Conservation (phyloP, 2,329 filamentous ascomycete species). For the Exophiala oligosperma region DNA sequence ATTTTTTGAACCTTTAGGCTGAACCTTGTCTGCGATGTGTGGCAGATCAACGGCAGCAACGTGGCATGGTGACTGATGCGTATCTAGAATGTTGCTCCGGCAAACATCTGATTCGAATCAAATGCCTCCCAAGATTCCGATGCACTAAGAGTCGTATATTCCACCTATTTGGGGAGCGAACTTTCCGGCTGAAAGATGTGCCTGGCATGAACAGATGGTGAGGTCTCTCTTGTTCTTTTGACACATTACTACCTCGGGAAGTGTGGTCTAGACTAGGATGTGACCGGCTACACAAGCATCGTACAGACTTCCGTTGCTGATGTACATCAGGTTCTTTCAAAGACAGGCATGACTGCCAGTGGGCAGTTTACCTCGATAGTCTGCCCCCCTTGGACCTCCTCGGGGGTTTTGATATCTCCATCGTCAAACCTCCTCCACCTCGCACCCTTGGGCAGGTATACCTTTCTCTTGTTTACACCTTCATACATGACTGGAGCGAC, state of each 20-base stretch:
- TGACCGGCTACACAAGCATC: background rate
- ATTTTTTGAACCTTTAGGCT: background rate
- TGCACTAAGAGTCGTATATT: too few relatives aligned
- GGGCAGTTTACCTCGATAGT: slow-evolving; percentile 42
- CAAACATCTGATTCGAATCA: too few relatives aligned
- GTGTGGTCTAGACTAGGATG: background rate
- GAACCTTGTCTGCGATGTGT: background rate
- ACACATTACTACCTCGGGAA: too few relatives aligned
- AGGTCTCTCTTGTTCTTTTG: too few relatives aligned
- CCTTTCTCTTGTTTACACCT: slow-evolving; percentile 44
- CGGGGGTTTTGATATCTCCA: slow-evolving; percentile 33
- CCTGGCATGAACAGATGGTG: too few relatives aligned
- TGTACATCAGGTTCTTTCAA: slow-evolving; percentile 30
- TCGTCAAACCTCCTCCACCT: slow-evolving; percentile 42
- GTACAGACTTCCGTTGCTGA: background rate
- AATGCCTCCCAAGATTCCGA: too few relatives aligned
- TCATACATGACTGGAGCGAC: slow-evolving; percentile 57
- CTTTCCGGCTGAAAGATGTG: too few relatives aligned
- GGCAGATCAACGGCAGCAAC: too few relatives aligned
- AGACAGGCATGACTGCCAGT: slow-evolving; percentile 51
- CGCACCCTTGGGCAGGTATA: slow-evolving; percentile 55
- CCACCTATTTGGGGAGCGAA: too few relatives aligned
- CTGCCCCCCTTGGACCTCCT: slow-evolving; percentile 41
- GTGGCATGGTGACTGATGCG: too few relatives aligned
- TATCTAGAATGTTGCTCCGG: too few relatives aligned